Base-by-base conservation (phyloP, 352 stramenopile species). In the Thraustochytrium sp. region DNA sequence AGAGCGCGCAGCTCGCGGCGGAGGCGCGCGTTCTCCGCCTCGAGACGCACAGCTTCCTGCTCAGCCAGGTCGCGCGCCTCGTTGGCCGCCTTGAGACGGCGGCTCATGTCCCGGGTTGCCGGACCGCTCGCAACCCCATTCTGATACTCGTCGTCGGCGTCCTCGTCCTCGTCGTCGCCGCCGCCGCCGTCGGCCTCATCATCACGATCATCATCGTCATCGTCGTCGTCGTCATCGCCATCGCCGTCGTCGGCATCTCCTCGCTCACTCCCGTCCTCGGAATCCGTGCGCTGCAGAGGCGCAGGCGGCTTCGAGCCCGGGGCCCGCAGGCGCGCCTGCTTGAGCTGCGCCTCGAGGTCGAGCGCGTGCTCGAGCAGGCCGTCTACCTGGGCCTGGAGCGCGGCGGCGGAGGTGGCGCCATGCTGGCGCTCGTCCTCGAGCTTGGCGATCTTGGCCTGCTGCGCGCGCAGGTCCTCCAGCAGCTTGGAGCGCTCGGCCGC, bases 21-120 rank as follows among this genome's bases (percentile, higher is more conserved):
- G 23, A 80, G 38, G 29, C 31, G 31, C 21, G 68, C 68, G 53
- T 80, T 80, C 38, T 80, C 68, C 1, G 68, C 68, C 8, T 80
- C 68, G 2, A 80, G 68, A 37, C 68, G 46, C 11, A 42, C 40
- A 11, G 68, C 68, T 26, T 80, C 68, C 5, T 31, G 46, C 51
- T 80, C 68, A 0, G 68, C 63, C 34, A 80, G 29, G 44, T 80
- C 68, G 2, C 68, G 68, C 23, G 68, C 68, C 37, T 80, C 46
- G 42, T 64, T 80, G 26, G 68, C 48, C 21, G 53, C 53, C 21
- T 64, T 61, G 21, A 80, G 51, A n/a, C n/a, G n/a, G n/a, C n/a
- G n/a, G n/a, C n/a, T n/a, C n/a, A n/a, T n/a, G n/a, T n/a, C n/a
- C n/a, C n/a, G n/a, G n/a, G n/a, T n/a, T n/a, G n/a, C n/a, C n/a